These are phyloP conservation scores for Suhomyces anneliseae DNA, from an alignment of 1,139 yeast species.

Conservation along the genomic window DNA sequence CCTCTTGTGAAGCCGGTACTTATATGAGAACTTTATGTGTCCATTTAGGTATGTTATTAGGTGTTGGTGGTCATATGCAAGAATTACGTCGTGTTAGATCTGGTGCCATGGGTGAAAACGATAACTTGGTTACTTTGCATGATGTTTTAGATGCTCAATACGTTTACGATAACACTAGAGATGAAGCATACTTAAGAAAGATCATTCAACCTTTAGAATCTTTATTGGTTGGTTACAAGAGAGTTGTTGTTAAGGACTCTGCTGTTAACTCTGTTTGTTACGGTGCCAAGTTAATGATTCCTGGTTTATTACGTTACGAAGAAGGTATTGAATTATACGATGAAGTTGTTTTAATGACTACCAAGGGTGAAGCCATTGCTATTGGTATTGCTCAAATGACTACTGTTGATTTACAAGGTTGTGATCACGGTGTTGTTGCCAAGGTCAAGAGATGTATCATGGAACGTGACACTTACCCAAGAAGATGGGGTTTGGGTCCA, in stretches of 20 bases:
- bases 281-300: conserved; percentile 98
- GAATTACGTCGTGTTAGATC: conserved; percentile 98
- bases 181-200: conserved; percentile 91
- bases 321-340: conserved; percentile 96
- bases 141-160: conserved; percentile 98
- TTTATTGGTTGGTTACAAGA: conserved; percentile 88
- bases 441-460: conserved; percentile 98
- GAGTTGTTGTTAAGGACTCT: conserved; percentile 96
- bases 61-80: conserved; percentile 99
- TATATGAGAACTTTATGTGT: conserved; percentile 99
- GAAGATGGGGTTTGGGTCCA: conserved; percentile 99
- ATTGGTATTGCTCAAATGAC: conserved; percentile 99
- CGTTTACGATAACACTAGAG: conserved; percentile 95
- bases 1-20: conserved; percentile 99
- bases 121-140: conserved; percentile 91
- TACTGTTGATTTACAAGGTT: conserved; percentile 90
- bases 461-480: conserved; percentile 99
- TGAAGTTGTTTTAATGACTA: conserved; percentile 96
- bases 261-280: conserved; percentile 98
- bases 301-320: conserved; percentile 96
- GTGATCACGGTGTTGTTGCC: conserved; percentile 99
- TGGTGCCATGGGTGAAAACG: conserved; percentile 90
- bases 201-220: conserved; percentile 95
- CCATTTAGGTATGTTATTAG: conserved; percentile 95
- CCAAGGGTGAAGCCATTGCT: conserved; percentile 99